Conservation (phyloP, 345 rosid genomes). For the Bruguiera gymnorhiza region DNA sequence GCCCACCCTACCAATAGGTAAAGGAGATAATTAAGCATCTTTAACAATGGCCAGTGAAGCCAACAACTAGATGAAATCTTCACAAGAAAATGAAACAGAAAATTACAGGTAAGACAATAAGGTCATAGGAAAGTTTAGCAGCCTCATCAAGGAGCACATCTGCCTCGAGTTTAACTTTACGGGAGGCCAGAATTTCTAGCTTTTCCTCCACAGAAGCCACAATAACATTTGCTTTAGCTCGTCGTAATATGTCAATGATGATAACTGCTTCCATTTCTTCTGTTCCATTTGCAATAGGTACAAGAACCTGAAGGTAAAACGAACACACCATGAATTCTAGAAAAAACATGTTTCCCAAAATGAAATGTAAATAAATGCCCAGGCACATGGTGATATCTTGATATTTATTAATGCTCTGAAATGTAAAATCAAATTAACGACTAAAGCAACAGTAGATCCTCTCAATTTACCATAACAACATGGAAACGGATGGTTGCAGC, state of each 20-base stretch:
- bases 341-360: not conserved
- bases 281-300: slow-evolving; percentile 81
- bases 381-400: too few relatives aligned
- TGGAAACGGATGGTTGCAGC: too few relatives aligned
- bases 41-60: not conserved
- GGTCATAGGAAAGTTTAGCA: slow-evolving; percentile 69
- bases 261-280: slow-evolving; percentile 95
- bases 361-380: not conserved
- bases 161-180: slow-evolving; percentile 77
- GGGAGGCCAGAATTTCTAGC: slow-evolving; percentile 76
- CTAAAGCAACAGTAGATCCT: too few relatives aligned
- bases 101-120: slow-evolving; percentile 86
- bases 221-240: slow-evolving; percentile 80
- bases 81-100: not conserved
- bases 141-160: slow-evolving; percentile 88
- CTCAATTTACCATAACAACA: too few relatives aligned
- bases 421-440: too few relatives aligned
- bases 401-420: too few relatives aligned
- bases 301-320: slow-evolving; percentile 62
- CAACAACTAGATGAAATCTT: not conserved
- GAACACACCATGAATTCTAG: not conserved
- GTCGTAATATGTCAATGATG: slow-evolving; percentile 72
- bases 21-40: not conserved
- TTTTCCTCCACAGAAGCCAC: slow-evolving; percentile 81
- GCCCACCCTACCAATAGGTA: slow-evolving; percentile 62